Conservation (phyloP, 352 stramenopile species). For the Achlya hypogyna region DNA sequence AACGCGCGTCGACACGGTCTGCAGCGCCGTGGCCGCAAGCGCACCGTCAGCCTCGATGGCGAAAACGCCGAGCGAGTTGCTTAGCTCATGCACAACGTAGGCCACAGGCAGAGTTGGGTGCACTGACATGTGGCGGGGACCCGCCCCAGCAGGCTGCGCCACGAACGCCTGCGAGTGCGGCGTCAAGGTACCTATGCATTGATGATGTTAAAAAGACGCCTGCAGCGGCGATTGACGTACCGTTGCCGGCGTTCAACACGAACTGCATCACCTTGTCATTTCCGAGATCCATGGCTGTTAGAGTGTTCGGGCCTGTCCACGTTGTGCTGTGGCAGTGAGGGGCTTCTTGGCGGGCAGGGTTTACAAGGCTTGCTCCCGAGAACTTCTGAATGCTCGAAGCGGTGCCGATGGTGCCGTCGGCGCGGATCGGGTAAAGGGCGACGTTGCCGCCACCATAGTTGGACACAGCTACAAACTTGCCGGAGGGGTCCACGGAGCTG, state of each 20-base stretch:
- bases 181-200: slow-evolving; percentile 23
- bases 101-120: slow-evolving; percentile 36
- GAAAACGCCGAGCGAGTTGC: slow-evolving; percentile 55
- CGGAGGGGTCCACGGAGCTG: slow-evolving; percentile 34
- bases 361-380: slow-evolving; percentile 32
- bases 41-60: slow-evolving; percentile 36
- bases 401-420: slow-evolving; percentile 40
- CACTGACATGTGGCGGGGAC: slow-evolving; percentile 72
- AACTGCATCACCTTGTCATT: slow-evolving; percentile 62
- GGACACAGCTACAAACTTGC: slow-evolving; percentile 47
- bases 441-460: slow-evolving; percentile 72
- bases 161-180: slow-evolving; percentile 27
- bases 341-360: slow-evolving; percentile 58
- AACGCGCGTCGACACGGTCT: slow-evolving; percentile 44
- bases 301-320: slow-evolving; percentile 34
- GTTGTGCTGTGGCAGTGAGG: slow-evolving; percentile 66
- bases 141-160: slow-evolving; percentile 34
- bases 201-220: too few species aligned
- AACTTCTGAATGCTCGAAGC: slow-evolving; percentile 39
- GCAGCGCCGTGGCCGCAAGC: slow-evolving; percentile 34
- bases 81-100: slow-evolving; percentile 66
- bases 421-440: slow-evolving; percentile 42
- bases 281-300: slow-evolving; percentile 56
- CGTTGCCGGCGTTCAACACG: slow-evolving; percentile 28
- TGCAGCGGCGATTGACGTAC: slow-evolving; percentile 27